Conservation (phyloP, 108 stramenopile species). For the Parietichytrium sp. region DNA sequence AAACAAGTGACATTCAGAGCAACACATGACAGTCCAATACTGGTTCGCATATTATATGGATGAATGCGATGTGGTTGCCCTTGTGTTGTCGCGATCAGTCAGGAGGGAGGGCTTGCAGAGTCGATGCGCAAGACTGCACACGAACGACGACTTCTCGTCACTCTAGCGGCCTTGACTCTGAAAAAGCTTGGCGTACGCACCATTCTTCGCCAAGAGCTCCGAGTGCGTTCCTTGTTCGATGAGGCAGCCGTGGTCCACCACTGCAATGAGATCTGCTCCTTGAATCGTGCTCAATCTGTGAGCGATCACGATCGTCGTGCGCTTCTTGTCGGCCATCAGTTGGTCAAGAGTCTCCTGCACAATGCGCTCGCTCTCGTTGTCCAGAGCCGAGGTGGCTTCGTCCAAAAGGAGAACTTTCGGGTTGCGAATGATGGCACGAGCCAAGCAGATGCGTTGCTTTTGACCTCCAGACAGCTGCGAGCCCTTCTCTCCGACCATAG, state of each 20-base stretch:
- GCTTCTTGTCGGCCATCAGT: not conserved
- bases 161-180: too few relatives aligned
- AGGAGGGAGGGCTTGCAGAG: too few relatives aligned
- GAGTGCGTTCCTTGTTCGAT: conserved; percentile 48
- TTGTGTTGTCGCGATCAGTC: too few relatives aligned
- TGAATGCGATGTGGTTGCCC: too few relatives aligned
- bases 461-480: conserved; percentile 38
- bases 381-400: conserved; percentile 72
- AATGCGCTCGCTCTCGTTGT: conserved; percentile 53
- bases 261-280: conserved; percentile 52
- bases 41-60: too few relatives aligned
- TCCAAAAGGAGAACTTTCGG: conserved; percentile 76
- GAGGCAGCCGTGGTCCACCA: conserved; percentile 45
- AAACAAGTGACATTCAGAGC: too few relatives aligned
- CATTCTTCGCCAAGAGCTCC: conserved; percentile 48
- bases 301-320: conserved; percentile 56
- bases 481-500: conserved; percentile 76
- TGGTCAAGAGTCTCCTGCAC: conserved; percentile 54
- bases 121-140: too few relatives aligned
- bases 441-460: conserved; percentile 52
- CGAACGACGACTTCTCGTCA: too few relatives aligned
- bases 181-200: conserved; percentile 39
- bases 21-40: too few relatives aligned
- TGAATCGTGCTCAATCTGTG: conserved; percentile 56
- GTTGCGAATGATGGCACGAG: conserved; percentile 69